Conservation (phyloP, 2,329 filamentous ascomycete species). For the Chrysoporthe austroafricana region DNA sequence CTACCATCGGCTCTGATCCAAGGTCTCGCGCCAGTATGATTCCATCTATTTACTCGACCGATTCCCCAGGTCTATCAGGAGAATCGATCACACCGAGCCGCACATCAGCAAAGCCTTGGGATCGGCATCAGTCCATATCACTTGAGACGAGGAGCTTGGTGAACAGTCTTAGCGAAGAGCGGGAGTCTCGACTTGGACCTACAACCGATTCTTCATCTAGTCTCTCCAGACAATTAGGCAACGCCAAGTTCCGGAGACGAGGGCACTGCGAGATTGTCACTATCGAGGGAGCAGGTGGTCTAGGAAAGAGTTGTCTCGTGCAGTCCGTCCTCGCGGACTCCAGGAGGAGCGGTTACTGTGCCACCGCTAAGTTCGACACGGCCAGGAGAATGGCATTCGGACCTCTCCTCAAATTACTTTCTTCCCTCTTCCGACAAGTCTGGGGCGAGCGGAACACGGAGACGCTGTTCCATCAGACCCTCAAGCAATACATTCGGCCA, state of each 20-base stretch:
- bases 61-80: slow-evolving; percentile 43
- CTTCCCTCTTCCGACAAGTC: slow-evolving; percentile 68
- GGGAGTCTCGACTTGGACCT: slow-evolving; percentile 45
- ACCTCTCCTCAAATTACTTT: slow-evolving; percentile 66
- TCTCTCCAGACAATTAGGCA: slow-evolving; percentile 58
- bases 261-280: slow-evolving; percentile 67
- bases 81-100: slow-evolving; percentile 46
- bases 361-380: slow-evolving; percentile 68
- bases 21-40: slow-evolving; percentile 45
- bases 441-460: slow-evolving; percentile 70
- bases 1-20: slow-evolving; percentile 47
- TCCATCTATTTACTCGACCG: slow-evolving; percentile 44
- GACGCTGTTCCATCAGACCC: slow-evolving; percentile 62
- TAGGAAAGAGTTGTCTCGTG: slow-evolving; percentile 69
- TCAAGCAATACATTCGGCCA: slow-evolving; percentile 66
- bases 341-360: slow-evolving; percentile 65
- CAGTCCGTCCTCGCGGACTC: slow-evolving; percentile 66
- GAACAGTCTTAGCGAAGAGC: slow-evolving; percentile 51
- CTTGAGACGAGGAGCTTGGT: slow-evolving; percentile 51
- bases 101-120: slow-evolving; percentile 51
- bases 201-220: slow-evolving; percentile 52
- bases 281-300: slow-evolving; percentile 63
- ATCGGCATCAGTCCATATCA: slow-evolving; percentile 56
- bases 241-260: slow-evolving; percentile 61
- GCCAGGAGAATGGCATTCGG: slow-evolving; percentile 64